Conservation (phyloP, 2,329 filamentous ascomycete genomes). For the Alternaria ventricosa region DNA sequence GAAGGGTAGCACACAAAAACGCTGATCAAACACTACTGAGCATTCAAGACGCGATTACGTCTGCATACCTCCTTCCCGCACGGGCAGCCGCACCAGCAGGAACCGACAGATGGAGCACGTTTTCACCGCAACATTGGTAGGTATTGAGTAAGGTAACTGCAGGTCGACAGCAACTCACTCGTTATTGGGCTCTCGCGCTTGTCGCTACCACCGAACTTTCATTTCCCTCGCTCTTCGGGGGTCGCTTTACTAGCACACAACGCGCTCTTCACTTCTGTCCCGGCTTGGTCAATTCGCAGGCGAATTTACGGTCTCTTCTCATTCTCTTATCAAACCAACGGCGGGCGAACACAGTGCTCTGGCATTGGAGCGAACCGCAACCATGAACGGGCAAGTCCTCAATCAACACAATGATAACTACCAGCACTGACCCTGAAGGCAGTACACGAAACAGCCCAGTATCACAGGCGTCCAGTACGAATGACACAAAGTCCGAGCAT, state of each 20-base stretch:
- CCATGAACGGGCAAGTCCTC: slow-evolving; percentile 4
- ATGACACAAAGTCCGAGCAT: not conserved
- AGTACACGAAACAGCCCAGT: slow-evolving; percentile 3
- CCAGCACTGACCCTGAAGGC: not conserved
- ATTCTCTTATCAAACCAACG: not conserved
- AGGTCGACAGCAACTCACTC: not conserved
- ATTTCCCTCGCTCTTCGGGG: not conserved
- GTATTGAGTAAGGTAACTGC: not conserved
- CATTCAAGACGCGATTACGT: not conserved
- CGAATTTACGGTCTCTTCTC: not conserved
- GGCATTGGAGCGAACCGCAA: not conserved
- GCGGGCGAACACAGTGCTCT: not conserved
- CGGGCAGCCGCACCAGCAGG: not conserved
- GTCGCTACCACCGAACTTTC: not conserved
- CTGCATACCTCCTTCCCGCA: not conserved
- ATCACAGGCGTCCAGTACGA: slow-evolving; percentile 10
- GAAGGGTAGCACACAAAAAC: not conserved
- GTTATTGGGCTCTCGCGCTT: not conserved
- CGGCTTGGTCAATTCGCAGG: not conserved
- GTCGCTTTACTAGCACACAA: not conserved
- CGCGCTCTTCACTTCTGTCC: not conserved
- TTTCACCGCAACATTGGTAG: slow-evolving; percentile 4
- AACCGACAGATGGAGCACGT: not conserved
- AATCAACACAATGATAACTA: not conserved
- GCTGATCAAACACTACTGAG: not conserved